Percentiles rank a stretch among this genome's conserved stretches.
Evolutionary conservation across 345 rosid genomes (phyloP).

Genomic region (Bruguiera parviflora): DNA sequence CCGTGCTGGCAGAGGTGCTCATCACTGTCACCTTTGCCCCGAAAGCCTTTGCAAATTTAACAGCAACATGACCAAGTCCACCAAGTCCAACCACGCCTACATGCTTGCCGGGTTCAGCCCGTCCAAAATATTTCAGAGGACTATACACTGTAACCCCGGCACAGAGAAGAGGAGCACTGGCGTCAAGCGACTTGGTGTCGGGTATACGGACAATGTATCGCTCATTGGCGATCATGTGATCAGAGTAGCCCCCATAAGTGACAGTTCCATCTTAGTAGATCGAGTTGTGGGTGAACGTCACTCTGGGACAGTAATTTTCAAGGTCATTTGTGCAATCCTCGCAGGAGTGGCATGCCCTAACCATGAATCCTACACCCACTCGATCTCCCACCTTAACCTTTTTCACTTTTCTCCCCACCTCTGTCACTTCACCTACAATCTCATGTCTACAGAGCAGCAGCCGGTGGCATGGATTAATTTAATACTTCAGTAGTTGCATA

Average conservation of each 20-base stretch:
- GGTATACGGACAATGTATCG: conserved; percentile 2
- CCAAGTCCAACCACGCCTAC: conserved; percentile 9
- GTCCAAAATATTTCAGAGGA: conserved; percentile 9
- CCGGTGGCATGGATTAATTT: too few relatives aligned
- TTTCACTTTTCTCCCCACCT: conserved; percentile 2
- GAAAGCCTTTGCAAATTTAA: conserved; percentile 12
- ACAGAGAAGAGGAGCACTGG: conserved; percentile 12
- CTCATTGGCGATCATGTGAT: conserved; percentile 7
- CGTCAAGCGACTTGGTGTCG: conserved; percentile 9
- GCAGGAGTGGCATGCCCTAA: conserved; percentile 8
- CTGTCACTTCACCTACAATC: conserved; percentile 7
- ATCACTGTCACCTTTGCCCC: conserved; percentile 12
- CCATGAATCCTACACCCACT: conserved; percentile 11
- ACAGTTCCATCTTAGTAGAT: background rate
- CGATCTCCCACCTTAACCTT: conserved; percentile 10
- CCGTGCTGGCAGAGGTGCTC: conserved; percentile 7
- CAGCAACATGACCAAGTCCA: conserved; percentile 13
- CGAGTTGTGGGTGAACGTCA: conserved; percentile 1
- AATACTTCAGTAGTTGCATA: too few relatives aligned
- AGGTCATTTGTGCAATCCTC: conserved; percentile 7
- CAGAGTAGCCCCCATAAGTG: conserved; percentile 17
- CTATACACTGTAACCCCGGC: conserved; percentile 15
- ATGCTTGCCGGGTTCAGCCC: conserved; percentile 6
- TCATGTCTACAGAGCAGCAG: background rate
- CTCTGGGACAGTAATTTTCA: conserved; percentile 6